phyloP scores from a whole-genome alignment of 2,329 filamentous ascomycete species.

The Penicillium sp. region DNA sequence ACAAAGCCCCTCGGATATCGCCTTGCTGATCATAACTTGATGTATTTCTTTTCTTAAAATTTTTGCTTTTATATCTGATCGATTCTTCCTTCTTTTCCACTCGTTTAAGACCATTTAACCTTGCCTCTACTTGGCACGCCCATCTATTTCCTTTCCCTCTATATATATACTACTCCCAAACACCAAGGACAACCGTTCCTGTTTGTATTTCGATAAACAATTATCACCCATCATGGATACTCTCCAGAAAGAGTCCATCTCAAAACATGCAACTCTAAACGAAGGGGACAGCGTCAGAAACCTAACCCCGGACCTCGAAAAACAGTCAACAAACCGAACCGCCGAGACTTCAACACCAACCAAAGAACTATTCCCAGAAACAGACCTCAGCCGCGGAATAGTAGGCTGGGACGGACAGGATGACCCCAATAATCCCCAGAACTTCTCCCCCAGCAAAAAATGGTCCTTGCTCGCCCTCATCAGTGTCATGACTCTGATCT shows the following conservation, averaged over 20 bases:
- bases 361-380: constrained; percentile 39
- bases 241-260: not conserved
- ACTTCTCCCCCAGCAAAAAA: constrained; percentile 41
- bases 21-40: not conserved
- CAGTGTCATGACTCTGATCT: constrained; percentile 31
- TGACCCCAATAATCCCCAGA: constrained; percentile 59
- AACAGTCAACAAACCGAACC: not conserved
- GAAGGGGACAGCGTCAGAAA: not conserved
- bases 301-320: not conserved
- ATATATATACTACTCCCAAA: not conserved
- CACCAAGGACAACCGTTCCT: not conserved
- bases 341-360: not conserved
- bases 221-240: not conserved
- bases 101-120: not conserved
- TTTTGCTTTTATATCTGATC: not conserved
- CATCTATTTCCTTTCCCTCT: not conserved
- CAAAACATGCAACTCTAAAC: not conserved
- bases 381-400: constrained; percentile 53
- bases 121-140: not conserved
- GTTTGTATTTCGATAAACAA: not conserved
- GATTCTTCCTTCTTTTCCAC: not conserved
- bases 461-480: constrained; percentile 29
- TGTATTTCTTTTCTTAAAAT: not conserved
- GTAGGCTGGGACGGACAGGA: constrained; percentile 61
- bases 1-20: not conserved